Percentiles rank a stretch among this genome's conserved stretches.
phyloP scores from a whole-genome alignment of 1,139 yeast genomes.

The Geotrichum klebahnii region DNA sequence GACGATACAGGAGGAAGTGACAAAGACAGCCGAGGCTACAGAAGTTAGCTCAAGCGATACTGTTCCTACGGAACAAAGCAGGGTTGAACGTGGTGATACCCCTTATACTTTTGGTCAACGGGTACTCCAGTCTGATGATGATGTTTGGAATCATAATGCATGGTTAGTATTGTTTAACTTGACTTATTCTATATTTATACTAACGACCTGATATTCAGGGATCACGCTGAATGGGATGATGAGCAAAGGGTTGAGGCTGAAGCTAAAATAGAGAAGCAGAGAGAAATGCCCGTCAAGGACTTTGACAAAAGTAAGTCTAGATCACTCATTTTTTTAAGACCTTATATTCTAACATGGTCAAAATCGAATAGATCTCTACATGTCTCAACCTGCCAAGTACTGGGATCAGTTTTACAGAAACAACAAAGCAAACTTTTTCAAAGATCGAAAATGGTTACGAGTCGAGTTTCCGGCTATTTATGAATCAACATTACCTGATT shows the following conservation, averaged over 20 bases:
- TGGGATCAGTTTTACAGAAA: constrained; percentile 94
- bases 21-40: background rate
- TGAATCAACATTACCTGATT: constrained; percentile 65
- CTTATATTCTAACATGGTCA: background rate
- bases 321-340: background rate
- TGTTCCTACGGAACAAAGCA: constrained; percentile 20
- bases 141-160: constrained; percentile 88
- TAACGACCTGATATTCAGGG: constrained; percentile 40
- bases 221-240: constrained; percentile 96
- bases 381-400: constrained; percentile 82
- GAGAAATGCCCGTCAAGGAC: constrained; percentile 76
- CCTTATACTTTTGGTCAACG: constrained; percentile 94
- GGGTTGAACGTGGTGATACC: constrained; percentile 58
- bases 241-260: constrained; percentile 78
- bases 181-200: background rate
- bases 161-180: constrained; percentile 43
- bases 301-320: constrained; percentile 60
- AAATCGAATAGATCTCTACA: constrained; percentile 48
- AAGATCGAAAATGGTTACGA: constrained; percentile 93
- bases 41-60: constrained; percentile 2
- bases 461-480: constrained; percentile 87
- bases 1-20: background rate
- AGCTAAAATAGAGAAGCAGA: constrained; percentile 68
- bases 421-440: constrained; percentile 88
- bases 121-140: constrained; percentile 60